A percentile compares a stretch with the other conserved stretches of the same genome.
Evolutionary conservation across 2,329 filamentous ascomycete species (phyloP).

Genomic region (Triangularia setosa): DNA sequence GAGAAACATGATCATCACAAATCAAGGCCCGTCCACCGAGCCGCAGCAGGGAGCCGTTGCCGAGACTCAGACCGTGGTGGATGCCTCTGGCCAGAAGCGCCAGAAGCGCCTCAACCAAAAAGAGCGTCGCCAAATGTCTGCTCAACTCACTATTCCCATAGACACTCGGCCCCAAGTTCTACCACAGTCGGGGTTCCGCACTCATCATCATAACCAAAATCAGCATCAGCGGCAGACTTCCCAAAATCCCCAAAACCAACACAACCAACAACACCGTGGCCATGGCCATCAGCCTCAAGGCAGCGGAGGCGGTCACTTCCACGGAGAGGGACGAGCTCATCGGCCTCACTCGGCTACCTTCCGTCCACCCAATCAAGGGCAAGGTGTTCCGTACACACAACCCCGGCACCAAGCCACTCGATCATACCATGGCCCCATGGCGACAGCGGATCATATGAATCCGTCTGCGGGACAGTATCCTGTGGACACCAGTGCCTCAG

Average conservation of each 20-base stretch:
- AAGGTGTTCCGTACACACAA: slow-evolving; percentile 13
- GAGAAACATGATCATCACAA: slow-evolving; percentile 56
- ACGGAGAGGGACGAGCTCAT: slow-evolving; percentile 9
- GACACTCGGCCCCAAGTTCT: slow-evolving; percentile 40
- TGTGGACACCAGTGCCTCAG: background rate
- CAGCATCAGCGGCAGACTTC: background rate
- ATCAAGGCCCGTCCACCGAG: slow-evolving; percentile 29
- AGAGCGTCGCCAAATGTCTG: slow-evolving; percentile 59
- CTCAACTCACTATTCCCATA: slow-evolving; percentile 54
- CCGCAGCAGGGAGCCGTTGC: slow-evolving; percentile 1
- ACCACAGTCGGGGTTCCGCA: background rate
- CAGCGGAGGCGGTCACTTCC: background rate
- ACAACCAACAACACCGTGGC: background rate
- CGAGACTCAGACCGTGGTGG: background rate
- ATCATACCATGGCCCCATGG: slow-evolving; percentile 31
- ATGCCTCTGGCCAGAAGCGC: background rate
- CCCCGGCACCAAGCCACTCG: slow-evolving; percentile 32
- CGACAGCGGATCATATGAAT: slow-evolving; percentile 19
- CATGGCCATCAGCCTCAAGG: slow-evolving; percentile 29
- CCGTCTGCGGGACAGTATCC: background rate
- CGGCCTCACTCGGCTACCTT: slow-evolving; percentile 35
- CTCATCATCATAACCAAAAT: background rate
- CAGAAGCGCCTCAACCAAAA: slow-evolving; percentile 59
- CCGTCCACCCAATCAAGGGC: slow-evolving; percentile 27
- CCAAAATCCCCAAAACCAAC: background rate